Percentiles rank a stretch among this genome's conserved stretches.
phyloP scores from a whole-genome alignment of 495 filamentous ascomycete species.

The Hypoxylon cercidicola region DNA sequence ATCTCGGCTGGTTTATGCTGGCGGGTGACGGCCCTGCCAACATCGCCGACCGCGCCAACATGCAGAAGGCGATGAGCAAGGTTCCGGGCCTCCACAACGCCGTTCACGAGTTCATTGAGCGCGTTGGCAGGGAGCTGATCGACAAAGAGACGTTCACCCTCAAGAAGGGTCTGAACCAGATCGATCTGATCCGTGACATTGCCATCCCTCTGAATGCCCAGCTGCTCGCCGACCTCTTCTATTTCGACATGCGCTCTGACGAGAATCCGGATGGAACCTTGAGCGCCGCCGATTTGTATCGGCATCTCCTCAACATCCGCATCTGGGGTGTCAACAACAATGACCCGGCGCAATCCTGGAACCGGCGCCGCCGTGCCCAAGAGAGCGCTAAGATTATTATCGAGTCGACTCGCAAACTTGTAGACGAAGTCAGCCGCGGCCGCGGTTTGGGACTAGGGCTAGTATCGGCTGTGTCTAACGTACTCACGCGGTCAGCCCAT shows the following conservation, averaged over 20 bases:
- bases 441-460: conserved; percentile 32
- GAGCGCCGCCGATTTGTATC: conserved; percentile 68
- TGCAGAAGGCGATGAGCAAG: conserved; percentile 65
- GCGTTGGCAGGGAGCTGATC: conserved; percentile 69
- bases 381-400: conserved; percentile 42
- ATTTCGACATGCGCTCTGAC: conserved; percentile 70
- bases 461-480: conserved; percentile 11
- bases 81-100: conserved; percentile 60
- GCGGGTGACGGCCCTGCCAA: conserved; percentile 61
- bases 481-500: conserved; percentile 19
- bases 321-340: conserved; percentile 72
- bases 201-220: conserved; percentile 59
- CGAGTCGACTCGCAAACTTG: conserved; percentile 41
- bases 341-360: conserved; percentile 72
- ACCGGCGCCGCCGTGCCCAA: conserved; percentile 64
- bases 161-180: conserved; percentile 66
- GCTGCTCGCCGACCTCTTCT: conserved; percentile 63
- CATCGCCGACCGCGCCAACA: conserved; percentile 55
- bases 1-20: conserved; percentile 67
- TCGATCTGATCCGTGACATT: conserved; percentile 78
- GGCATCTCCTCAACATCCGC: conserved; percentile 67
- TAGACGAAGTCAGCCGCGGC: conserved; percentile 36
- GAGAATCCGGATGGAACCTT: conserved; percentile 68
- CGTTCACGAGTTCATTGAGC: conserved; percentile 67
- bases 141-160: conserved; percentile 65